Evolutionary conservation across 345 rosid genomes (phyloP).

Genomic region (Dipteronia sinensis): DNA sequence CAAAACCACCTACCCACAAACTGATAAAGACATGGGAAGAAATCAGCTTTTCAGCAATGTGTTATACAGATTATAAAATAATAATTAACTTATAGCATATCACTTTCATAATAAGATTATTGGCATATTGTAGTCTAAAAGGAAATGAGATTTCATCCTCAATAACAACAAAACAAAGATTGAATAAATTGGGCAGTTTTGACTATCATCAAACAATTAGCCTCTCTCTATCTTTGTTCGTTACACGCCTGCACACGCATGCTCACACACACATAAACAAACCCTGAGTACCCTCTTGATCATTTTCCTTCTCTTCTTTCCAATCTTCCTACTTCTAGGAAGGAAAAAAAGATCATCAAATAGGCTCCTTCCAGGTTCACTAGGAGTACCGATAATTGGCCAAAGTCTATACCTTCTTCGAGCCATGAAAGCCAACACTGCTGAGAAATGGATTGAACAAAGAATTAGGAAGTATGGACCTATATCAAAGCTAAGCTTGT

Average conservation of each 20-base stretch:
- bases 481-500: conserved; percentile 47
- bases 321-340: conserved; percentile 30
- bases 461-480: conserved; percentile 50
- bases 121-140: not conserved
- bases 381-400: conserved; percentile 58
- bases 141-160: not conserved
- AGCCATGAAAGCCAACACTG: conserved; percentile 50
- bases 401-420: too few relatives aligned
- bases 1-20: not conserved
- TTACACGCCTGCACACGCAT: too few relatives aligned
- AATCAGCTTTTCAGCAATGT: not conserved
- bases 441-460: conserved; percentile 41
- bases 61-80: not conserved
- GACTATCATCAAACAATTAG: not conserved
- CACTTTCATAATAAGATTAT: not conserved
- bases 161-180: not conserved
- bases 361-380: conserved; percentile 55
- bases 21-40: not conserved
- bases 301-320: conserved; percentile 28
- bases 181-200: not conserved
- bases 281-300: conserved; percentile 19
- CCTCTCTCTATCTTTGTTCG: not conserved
- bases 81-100: too few relatives aligned
- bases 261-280: not conserved
- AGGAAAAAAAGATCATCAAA: conserved; percentile 18